These are phyloP conservation scores for Takashimella koratensis DNA, from an alignment of 1,284 basidiomycete genomes.

Conservation along the genomic window DNA sequence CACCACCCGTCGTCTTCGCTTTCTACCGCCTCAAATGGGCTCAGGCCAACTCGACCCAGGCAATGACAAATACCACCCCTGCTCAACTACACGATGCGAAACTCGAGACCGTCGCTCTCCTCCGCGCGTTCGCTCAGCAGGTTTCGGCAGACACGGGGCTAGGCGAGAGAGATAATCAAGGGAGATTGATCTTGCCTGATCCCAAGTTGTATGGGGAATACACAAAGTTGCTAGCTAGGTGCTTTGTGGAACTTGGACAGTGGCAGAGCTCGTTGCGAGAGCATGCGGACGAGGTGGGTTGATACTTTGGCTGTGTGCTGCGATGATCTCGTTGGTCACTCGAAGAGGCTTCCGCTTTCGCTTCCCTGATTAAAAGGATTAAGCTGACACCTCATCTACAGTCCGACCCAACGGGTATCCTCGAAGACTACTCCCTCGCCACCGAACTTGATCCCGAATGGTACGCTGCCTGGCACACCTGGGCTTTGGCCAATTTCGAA, in stretches of 20 bases:
- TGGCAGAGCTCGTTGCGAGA: conserved; percentile 79
- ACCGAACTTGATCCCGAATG: conserved; percentile 89
- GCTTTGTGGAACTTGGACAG: conserved; percentile 94
- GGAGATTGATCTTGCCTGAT: conserved; percentile 54
- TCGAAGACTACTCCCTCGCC: conserved; percentile 79
- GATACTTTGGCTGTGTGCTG: too few species aligned
- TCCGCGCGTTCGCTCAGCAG: conserved; percentile 77
- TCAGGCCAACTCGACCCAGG: conserved; percentile 53
- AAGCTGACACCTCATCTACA: not conserved
- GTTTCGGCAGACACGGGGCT: conserved; percentile 71
- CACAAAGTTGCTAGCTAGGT: conserved; percentile 85
- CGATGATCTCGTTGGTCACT: too few species aligned
- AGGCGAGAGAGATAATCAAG: conserved; percentile 53
- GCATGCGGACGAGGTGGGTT: conserved; percentile 57
- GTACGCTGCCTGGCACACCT: conserved; percentile 99
- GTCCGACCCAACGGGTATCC: conserved; percentile 74
- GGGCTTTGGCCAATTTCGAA: conserved; percentile 96
- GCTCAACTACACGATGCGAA: conserved; percentile 19
- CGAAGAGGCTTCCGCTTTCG: too few species aligned
- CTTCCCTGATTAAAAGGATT: too few species aligned
- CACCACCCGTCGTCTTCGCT: conserved; percentile 95
- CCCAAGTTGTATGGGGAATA: conserved; percentile 65
- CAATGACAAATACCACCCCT: not conserved
- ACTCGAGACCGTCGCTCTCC: conserved; percentile 71
- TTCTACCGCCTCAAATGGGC: conserved; percentile 98